These are phyloP conservation scores for Phaeophleospora eucalypticola DNA, from an alignment of 2,329 filamentous ascomycete genomes.

Conservation along the genomic window DNA sequence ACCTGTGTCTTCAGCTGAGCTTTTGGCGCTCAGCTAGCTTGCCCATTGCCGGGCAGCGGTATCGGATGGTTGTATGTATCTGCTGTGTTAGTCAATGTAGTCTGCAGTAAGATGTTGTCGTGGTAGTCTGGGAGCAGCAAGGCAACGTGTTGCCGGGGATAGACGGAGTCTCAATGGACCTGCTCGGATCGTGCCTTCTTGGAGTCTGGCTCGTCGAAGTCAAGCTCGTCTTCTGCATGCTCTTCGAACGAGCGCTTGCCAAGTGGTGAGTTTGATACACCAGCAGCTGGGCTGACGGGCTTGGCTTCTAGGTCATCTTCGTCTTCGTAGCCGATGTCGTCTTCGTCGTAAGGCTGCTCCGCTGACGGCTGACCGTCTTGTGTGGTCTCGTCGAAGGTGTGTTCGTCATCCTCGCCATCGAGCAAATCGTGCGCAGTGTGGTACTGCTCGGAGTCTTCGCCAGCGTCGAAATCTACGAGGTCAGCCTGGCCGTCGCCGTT, in stretches of 20 bases:
- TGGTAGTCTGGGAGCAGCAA: not conserved
- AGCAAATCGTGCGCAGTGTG: constrained; percentile 18
- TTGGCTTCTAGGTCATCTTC: constrained; percentile 15
- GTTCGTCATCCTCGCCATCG: constrained; percentile 19
- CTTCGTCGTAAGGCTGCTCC: constrained; percentile 14
- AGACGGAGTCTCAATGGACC: too few relatives aligned
- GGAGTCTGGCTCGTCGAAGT: constrained; percentile 24
- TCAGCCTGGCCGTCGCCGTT: constrained; percentile 10
- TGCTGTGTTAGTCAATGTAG: not conserved
- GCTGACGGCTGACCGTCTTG: constrained; percentile 5
- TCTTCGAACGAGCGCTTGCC: constrained; percentile 33
- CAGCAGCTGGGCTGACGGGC: constrained; percentile 1
- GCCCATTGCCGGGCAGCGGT: too few relatives aligned
- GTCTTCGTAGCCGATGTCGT: constrained; percentile 29
- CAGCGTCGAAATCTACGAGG: constrained; percentile 9
- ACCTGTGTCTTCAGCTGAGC: not conserved
- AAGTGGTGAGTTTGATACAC: constrained; percentile 21
- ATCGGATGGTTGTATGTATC: too few relatives aligned
- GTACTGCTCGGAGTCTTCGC: constrained; percentile 20
- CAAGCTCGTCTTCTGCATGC: constrained; percentile 22
- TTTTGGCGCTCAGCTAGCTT: too few relatives aligned
- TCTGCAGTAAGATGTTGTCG: not conserved
- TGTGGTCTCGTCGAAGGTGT: constrained; percentile 12
- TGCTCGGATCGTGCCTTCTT: constrained; percentile 21
- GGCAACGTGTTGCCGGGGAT: too few relatives aligned